Conservation (phyloP, 768 basidiomycete species). For the Naganishia friedmannii region DNA sequence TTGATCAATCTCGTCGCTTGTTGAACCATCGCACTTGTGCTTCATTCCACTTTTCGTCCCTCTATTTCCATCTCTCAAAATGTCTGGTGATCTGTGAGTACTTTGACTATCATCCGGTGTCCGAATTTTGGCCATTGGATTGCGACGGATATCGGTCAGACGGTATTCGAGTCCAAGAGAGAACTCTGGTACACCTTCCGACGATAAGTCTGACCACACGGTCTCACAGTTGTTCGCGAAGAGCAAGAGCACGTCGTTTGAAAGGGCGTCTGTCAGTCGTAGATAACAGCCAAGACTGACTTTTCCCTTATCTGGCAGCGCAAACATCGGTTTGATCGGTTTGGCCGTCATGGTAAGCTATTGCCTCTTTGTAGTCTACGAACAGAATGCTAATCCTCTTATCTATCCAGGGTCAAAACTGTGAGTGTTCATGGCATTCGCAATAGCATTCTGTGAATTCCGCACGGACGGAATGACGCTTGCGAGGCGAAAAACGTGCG, state of each 20-base stretch:
- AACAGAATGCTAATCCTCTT: neutral
- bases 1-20: neutral
- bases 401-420: slow-evolving; percentile 17
- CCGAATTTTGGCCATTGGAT: neutral
- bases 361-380: neutral
- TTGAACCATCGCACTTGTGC: neutral
- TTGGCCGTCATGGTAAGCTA: slow-evolving; percentile 89
- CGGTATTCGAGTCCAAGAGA: too few species aligned
- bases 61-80: slow-evolving; percentile 8
- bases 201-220: too few species aligned
- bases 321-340: slow-evolving; percentile 97
- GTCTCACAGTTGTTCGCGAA: too few species aligned
- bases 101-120: too few species aligned
- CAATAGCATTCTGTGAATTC: too few species aligned
- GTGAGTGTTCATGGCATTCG: neutral
- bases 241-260: neutral
- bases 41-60: neutral
- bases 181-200: too few species aligned
- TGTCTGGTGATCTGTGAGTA: slow-evolving; percentile 27
- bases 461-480: too few species aligned
- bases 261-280: neutral
- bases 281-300: slow-evolving; percentile 3
- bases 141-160: neutral
- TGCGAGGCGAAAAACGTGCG: too few species aligned
- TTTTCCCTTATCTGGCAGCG: slow-evolving; percentile 57